phyloP scores from a whole-genome alignment of 139 green algal genomes.

The Picochlorum sp. region DNA sequence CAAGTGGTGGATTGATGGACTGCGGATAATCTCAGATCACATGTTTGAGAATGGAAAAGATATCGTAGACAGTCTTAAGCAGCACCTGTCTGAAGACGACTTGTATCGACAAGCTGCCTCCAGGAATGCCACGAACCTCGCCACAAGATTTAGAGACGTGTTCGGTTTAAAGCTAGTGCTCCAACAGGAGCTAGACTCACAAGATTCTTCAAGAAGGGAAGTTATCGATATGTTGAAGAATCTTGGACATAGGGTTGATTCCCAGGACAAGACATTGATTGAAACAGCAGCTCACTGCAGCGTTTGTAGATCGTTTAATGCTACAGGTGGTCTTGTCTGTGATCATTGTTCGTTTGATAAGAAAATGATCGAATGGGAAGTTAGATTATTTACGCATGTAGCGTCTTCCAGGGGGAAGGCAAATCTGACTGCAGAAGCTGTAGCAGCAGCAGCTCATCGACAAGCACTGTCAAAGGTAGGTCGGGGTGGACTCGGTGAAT shows the following conservation, averaged over 20 bases:
- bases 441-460: conserved; percentile 1
- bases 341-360: conserved; percentile 68
- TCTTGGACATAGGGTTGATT: neutral
- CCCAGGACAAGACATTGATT: neutral
- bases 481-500: conserved; percentile 41
- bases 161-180: conserved; percentile 46
- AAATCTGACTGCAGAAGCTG: conserved; percentile 46
- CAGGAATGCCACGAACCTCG: conserved; percentile 41
- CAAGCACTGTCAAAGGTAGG: neutral
- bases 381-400: conserved; percentile 48
- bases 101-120: conserved; percentile 3
- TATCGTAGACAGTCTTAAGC: conserved; percentile 13
- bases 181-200: conserved; percentile 21
- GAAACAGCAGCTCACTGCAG: conserved; percentile 29
- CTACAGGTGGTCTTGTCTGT: conserved; percentile 41
- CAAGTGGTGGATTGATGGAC: conserved; percentile 15
- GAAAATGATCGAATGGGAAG: conserved; percentile 44
- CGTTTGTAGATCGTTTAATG: conserved; percentile 37
- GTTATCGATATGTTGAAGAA: neutral
- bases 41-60: neutral
- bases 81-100: conserved; percentile 7
- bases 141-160: conserved; percentile 36
- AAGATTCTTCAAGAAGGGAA: neutral
- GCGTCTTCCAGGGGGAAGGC: conserved; percentile 6
- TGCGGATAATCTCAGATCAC: conserved; percentile 6